Percentiles rank a stretch among this genome's conserved stretches.
Evolutionary conservation across 495 filamentous ascomycete species (phyloP).

Genomic region (Durotheca rogersii): DNA sequence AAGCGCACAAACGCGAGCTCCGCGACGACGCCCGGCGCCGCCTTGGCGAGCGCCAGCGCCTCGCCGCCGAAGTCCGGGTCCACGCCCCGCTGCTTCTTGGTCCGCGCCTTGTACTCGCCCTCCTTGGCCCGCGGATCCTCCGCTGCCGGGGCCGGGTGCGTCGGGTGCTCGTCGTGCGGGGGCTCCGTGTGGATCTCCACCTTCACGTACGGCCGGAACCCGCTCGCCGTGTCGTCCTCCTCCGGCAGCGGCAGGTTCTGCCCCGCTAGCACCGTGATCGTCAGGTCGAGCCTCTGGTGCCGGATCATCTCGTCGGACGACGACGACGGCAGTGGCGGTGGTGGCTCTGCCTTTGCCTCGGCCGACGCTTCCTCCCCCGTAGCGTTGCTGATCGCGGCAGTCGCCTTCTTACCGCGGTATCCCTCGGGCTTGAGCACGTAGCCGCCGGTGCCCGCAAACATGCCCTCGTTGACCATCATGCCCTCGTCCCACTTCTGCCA

Average conservation of each 20-base stretch:
- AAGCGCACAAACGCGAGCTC: slow-evolving; percentile 83
- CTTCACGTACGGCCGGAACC: slow-evolving; percentile 77
- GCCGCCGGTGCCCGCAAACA: slow-evolving; percentile 79
- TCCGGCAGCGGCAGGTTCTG: slow-evolving; percentile 58
- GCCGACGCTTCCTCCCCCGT: slow-evolving; percentile 3
- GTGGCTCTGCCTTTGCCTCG: not conserved
- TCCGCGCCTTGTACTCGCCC: slow-evolving; percentile 69
- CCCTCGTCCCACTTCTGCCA: slow-evolving; percentile 91
- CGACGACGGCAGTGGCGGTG: slow-evolving; percentile 4
- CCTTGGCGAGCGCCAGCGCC: slow-evolving; percentile 58
- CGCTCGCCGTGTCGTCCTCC: slow-evolving; percentile 53
- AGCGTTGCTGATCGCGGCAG: not conserved
- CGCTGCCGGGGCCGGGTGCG: slow-evolving; percentile 9
- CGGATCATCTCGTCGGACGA: slow-evolving; percentile 38
- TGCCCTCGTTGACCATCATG: slow-evolving; percentile 93
- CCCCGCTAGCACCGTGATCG: slow-evolving; percentile 55
- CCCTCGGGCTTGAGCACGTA: slow-evolving; percentile 82
- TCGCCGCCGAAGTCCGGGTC: slow-evolving; percentile 72
- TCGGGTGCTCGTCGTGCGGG: slow-evolving; percentile 43
- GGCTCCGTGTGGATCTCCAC: slow-evolving; percentile 79
- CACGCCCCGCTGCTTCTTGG: slow-evolving; percentile 58
- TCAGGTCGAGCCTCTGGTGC: slow-evolving; percentile 54
- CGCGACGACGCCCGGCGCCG: slow-evolving; percentile 66
- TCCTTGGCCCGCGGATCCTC: slow-evolving; percentile 45
- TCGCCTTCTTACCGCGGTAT: slow-evolving; percentile 36